Conservation (phyloP, 768 basidiomycete species). For the Calocybe cyanea region DNA sequence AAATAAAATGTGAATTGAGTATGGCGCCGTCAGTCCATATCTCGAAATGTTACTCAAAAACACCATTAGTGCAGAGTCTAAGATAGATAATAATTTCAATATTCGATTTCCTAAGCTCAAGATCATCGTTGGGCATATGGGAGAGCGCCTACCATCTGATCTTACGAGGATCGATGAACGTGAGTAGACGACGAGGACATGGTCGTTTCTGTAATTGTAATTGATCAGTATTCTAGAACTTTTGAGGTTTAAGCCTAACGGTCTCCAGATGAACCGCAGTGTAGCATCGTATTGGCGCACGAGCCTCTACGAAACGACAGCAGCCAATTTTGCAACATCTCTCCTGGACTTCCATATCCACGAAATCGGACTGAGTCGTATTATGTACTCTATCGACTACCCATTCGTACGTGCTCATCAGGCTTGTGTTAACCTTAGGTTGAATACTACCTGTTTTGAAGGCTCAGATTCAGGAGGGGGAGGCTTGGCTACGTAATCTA, state of each 20-base stretch:
- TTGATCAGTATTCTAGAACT: slow-evolving; percentile 25
- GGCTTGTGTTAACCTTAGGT: background rate
- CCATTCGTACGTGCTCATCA: slow-evolving; percentile 24
- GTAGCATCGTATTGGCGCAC: slow-evolving; percentile 34
- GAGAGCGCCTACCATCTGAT: slow-evolving; percentile 40
- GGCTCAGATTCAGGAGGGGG: slow-evolving; percentile 18
- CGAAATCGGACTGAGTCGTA: slow-evolving; percentile 37
- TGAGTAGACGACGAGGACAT: slow-evolving; percentile 15
- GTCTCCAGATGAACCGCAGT: slow-evolving; percentile 36
- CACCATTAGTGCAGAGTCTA: background rate
- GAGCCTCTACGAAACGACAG: slow-evolving; percentile 37
- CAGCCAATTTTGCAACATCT: slow-evolving; percentile 37
- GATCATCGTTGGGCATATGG: slow-evolving; percentile 40
- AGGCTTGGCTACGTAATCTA: slow-evolving; percentile 23
- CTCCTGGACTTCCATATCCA: slow-evolving; percentile 35
- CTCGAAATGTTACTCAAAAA: slow-evolving; percentile 38
- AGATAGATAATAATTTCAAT: background rate
- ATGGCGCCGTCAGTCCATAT: slow-evolving; percentile 20
- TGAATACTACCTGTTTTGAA: background rate
- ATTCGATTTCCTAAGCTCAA: slow-evolving; percentile 40
- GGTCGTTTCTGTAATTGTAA: background rate
- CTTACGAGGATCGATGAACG: slow-evolving; percentile 36
- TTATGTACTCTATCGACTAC: slow-evolving; percentile 39
- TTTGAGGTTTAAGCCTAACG: slow-evolving; percentile 20
- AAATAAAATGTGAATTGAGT: background rate